Evolutionary conservation across 257 asterid species (phyloP).

Genomic region (Plectranthus barbatus): DNA sequence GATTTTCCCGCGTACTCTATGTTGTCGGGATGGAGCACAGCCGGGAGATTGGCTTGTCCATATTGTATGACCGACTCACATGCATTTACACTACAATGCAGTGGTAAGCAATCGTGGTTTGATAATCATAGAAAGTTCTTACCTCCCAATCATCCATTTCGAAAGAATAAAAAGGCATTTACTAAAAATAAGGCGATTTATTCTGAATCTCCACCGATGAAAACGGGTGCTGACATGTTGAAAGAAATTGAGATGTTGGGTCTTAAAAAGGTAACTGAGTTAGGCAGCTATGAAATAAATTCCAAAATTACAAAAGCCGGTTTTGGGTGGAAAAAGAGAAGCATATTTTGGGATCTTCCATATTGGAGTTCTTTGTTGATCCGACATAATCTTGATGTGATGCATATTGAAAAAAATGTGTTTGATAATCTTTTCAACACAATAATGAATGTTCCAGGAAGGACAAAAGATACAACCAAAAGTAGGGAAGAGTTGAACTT

Average conservation of each 20-base stretch:
- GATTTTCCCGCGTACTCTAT: neutral
- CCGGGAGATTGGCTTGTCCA: neutral
- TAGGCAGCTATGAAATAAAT: neutral
- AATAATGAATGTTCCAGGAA: neutral
- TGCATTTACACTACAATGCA: neutral
- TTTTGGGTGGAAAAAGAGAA: neutral
- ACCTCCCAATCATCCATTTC: neutral
- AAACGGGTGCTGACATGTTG: neutral
- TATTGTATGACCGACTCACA: neutral
- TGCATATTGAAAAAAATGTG: neutral
- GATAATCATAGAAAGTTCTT: neutral
- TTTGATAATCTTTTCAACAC: neutral
- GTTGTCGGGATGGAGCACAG: neutral
- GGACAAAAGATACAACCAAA: neutral
- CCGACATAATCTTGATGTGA: neutral
- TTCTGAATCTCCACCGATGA: neutral
- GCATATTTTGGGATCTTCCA: neutral
- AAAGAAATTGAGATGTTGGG: neutral
- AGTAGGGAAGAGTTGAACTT: neutral
- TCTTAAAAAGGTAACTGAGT: neutral
- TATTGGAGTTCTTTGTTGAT: neutral
- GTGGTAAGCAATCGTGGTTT: neutral
- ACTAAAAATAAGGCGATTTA: neutral
- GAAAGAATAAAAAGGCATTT: neutral
- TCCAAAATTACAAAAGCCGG: neutral